Evolutionary conservation across 1,284 basidiomycete genomes (phyloP).

Genomic region (Stygiomarasmius scandens): DNA sequence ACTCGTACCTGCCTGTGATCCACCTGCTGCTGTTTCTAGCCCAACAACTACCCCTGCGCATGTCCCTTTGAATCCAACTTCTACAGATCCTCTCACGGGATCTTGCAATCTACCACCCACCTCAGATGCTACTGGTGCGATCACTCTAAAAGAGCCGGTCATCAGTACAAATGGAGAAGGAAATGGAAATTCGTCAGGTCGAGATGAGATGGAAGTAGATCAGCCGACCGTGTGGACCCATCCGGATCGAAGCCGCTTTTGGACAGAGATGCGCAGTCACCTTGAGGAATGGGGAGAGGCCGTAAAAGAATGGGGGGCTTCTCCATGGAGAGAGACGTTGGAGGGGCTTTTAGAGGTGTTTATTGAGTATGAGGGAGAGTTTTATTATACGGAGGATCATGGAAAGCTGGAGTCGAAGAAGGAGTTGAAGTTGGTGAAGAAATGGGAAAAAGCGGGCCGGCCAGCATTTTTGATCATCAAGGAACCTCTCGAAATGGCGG

Average conservation of each 20-base stretch:
- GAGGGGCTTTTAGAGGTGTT: background rate
- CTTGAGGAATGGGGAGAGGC: background rate
- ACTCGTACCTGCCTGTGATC: too few relatives aligned
- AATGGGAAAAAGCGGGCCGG: background rate
- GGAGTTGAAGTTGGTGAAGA: background rate
- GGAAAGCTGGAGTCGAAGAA: background rate
- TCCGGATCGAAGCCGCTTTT: background rate
- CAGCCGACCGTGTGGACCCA: background rate
- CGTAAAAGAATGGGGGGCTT: background rate
- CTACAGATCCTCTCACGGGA: too few relatives aligned
- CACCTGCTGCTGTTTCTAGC: too few relatives aligned
- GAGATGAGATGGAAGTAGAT: background rate
- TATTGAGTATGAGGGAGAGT: background rate
- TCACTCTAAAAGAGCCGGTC: too few relatives aligned
- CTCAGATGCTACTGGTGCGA: too few relatives aligned
- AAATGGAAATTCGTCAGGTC: too few relatives aligned
- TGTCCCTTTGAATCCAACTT: too few relatives aligned
- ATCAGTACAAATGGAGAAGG: too few relatives aligned
- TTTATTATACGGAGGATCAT: background rate
- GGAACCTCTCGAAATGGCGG: background rate
- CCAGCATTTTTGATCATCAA: background rate
- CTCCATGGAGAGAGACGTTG: background rate
- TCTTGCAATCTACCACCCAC: too few relatives aligned
- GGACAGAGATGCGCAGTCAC: background rate
- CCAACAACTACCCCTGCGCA: too few relatives aligned